Evolutionary conservation across 345 rosid species (phyloP).

Genomic region (Litchi chinensis): DNA sequence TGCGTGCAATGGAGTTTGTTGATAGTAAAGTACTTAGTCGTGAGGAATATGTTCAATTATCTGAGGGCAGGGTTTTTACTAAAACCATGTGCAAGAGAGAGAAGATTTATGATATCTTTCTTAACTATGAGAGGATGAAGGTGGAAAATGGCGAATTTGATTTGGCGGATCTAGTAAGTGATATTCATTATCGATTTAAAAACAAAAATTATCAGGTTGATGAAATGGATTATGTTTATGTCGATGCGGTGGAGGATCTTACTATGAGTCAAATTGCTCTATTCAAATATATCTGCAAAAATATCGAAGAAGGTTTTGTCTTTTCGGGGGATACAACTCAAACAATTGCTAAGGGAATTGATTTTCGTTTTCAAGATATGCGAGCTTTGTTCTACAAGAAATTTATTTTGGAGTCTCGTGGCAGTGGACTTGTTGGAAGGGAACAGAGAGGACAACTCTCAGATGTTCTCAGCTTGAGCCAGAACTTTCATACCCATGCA

Average conservation of each 20-base stretch:
- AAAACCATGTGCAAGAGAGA: constrained; percentile 31
- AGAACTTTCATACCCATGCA: constrained; percentile 54
- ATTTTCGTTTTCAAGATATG: constrained; percentile 54
- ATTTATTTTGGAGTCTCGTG: constrained; percentile 28
- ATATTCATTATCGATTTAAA: constrained; percentile 48
- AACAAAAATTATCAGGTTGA: constrained; percentile 31
- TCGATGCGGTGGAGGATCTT: constrained; percentile 70
- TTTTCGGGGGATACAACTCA: constrained; percentile 41
- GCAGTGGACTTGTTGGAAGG: not conserved
- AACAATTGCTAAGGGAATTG: constrained; percentile 45
- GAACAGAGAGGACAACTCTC: constrained; percentile 43
- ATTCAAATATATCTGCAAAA: constrained; percentile 43
- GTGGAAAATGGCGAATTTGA: constrained; percentile 46
- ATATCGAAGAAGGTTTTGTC: constrained; percentile 52
- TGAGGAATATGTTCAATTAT: constrained; percentile 36
- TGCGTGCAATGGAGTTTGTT: constrained; percentile 22
- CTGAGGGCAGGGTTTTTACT: constrained; percentile 41
- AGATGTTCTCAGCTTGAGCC: constrained; percentile 40
- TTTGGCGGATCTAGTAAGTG: constrained; percentile 57
- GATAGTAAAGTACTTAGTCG: constrained; percentile 35
- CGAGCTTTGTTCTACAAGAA: constrained; percentile 43
- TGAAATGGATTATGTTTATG: constrained; percentile 48
- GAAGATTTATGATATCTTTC: constrained; percentile 41
- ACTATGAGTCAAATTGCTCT: constrained; percentile 57
- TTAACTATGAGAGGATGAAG: constrained; percentile 52